Evolutionary conservation across 306 rosid species (phyloP).

Genomic region (Vigna nakashimae): DNA sequence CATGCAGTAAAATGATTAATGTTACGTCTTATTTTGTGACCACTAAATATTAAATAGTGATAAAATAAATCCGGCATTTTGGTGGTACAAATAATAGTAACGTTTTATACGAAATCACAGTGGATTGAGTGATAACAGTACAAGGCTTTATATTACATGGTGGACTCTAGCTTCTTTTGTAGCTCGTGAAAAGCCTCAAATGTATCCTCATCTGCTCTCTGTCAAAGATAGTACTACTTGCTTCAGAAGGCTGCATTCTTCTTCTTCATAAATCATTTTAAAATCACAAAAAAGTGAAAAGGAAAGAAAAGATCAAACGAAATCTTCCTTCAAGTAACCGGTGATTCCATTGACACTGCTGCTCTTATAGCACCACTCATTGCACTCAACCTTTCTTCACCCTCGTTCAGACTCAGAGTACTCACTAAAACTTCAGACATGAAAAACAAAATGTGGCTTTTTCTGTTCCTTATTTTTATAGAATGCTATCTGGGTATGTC

Average conservation of each 20-base stretch:
- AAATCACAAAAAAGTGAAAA: slow-evolving; percentile 48
- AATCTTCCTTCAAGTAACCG: slow-evolving; percentile 68
- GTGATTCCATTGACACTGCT: slow-evolving; percentile 56
- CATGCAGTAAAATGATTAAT: too few relatives aligned
- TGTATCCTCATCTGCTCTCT: slow-evolving; percentile 51
- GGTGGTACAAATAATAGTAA: too few relatives aligned
- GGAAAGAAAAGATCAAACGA: slow-evolving; percentile 18
- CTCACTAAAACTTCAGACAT: slow-evolving; percentile 32
- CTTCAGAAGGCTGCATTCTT: slow-evolving; percentile 61
- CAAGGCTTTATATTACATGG: slow-evolving; percentile 25
- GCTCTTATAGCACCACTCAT: neutral
- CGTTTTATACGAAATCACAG: too few relatives aligned
- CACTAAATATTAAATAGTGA: too few relatives aligned
- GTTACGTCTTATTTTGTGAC: too few relatives aligned
- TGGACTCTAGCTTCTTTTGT: slow-evolving; percentile 43
- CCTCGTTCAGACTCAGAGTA: neutral
- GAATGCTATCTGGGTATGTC: slow-evolving; percentile 67
- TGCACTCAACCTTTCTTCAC: slow-evolving; percentile 4
- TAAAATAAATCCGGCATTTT: too few relatives aligned
- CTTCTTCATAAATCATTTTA: slow-evolving; percentile 37
- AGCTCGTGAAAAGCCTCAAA: slow-evolving; percentile 45
- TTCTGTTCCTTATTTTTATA: slow-evolving; percentile 52
- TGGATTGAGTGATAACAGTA: too few relatives aligned
- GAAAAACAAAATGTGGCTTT: slow-evolving; percentile 57
- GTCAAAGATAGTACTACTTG: slow-evolving; percentile 53